Base-by-base conservation (phyloP, 1,139 yeast genomes). In the Saccharomyces hybrid region DNA sequence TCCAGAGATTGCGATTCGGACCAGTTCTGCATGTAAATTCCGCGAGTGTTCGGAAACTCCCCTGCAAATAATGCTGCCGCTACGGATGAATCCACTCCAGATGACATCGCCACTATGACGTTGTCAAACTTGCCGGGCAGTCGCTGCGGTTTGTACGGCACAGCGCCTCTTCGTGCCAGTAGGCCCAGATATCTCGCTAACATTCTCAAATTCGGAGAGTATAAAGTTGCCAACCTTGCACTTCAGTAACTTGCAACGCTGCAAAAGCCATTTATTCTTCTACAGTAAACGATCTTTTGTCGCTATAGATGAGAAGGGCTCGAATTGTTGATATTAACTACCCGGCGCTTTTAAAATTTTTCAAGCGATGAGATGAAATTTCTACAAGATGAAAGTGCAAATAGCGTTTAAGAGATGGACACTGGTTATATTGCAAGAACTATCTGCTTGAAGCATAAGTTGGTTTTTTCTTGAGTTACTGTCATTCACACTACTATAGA, bases 21-120 rank as follows among this genome's bases (percentile, higher is more conserved):
- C 98, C 98, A 93, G 72, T 93, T 93, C 38, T 90, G 88, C 98
- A 93, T 93, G 70, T 86, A 91, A 1, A 93, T 76, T 0, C 97
- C 98, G 48, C 76, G 72, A 0, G 86, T 95, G 48, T 84, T 81
- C 4, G 70, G 70, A 52, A 56, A 67, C 27, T 44, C 48, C 38
- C 73, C 67, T 1, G 86, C 78, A 65, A 82, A 82, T 55, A 90
- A 62, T 0, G 93, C 83, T 0, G 98, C 98, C 2, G 88, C 82
- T 1, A 93, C 90, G 1, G 97, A 86, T 0, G 98, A 90, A 69
- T 93, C 99, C 0, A 93, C 98, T 0, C 99, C 99, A 0, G 96
- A 87, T 1, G 97, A 89, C 97, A 93, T 89, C 26, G 98, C 97
- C 2, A 93, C 81, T 38, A 87, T 75, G 25, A 93, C 79, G 52